Conservation (phyloP, 2,329 filamentous ascomycete species). For the Colletotrichum coccodes region DNA sequence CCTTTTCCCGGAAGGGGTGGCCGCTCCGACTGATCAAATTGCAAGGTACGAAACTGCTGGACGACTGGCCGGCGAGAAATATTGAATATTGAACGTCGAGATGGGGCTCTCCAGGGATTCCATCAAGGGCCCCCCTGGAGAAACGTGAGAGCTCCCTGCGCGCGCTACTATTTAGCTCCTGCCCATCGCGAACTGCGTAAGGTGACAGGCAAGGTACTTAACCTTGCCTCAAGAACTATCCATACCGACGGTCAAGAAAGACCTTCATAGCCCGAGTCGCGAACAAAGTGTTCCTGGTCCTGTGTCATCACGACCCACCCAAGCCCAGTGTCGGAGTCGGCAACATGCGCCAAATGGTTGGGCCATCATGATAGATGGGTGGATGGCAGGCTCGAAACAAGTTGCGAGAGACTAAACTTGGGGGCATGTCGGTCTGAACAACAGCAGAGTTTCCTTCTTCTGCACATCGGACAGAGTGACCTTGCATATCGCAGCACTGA, state of each 20-base stretch:
- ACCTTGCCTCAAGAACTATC: not conserved
- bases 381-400: not conserved
- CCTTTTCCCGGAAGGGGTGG: not conserved
- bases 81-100: constrained; percentile 6
- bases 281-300: not conserved
- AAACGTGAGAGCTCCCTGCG: constrained; percentile 1
- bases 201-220: not conserved
- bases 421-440: constrained; percentile 1
- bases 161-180: constrained; percentile 3
- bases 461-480: not conserved
- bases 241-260: not conserved
- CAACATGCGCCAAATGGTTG: not conserved
- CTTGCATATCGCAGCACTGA: not conserved
- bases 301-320: not conserved
- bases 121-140: not conserved
- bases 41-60: not conserved
- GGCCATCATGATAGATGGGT: not conserved
- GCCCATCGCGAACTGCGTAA: not conserved
- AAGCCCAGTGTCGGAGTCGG: not conserved
- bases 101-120: constrained; percentile 20
- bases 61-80: not conserved
- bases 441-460: not conserved
- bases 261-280: not conserved
- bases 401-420: constrained; percentile 16
- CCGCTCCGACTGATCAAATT: constrained; percentile 6